Evolutionary conservation across 2,329 filamentous ascomycete genomes (phyloP).

Genomic region (Endoconidiophora laricicola): DNA sequence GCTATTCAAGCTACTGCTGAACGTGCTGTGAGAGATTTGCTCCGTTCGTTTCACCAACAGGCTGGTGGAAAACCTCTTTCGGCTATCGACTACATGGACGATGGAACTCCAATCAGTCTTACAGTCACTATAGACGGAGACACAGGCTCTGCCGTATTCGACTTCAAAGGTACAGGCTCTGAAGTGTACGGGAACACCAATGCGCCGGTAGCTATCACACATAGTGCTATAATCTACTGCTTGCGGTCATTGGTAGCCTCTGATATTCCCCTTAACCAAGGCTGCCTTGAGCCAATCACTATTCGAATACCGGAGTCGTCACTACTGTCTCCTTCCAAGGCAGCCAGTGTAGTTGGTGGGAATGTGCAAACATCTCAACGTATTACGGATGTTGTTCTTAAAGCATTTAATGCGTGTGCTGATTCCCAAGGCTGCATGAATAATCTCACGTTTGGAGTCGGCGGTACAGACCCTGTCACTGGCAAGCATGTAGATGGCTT

Average conservation of each 20-base stretch:
- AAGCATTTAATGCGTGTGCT: constrained; percentile 64
- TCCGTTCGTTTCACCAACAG: constrained; percentile 52
- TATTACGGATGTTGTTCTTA: constrained; percentile 32
- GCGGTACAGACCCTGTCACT: constrained; percentile 24
- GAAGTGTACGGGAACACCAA: constrained; percentile 73
- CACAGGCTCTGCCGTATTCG: constrained; percentile 63
- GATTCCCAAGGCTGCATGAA: constrained; percentile 70
- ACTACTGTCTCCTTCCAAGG: constrained; percentile 59
- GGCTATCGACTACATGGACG: constrained; percentile 69
- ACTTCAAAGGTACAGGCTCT: constrained; percentile 63
- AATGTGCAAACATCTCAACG: constrained; percentile 44
- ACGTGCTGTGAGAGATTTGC: constrained; percentile 51
- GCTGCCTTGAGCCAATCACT: constrained; percentile 58
- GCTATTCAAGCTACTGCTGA: constrained; percentile 70
- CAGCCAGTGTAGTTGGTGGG: constrained; percentile 66
- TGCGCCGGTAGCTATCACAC: constrained; percentile 66
- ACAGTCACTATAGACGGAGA: constrained; percentile 58
- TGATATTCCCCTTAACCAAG: constrained; percentile 73
- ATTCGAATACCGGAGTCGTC: constrained; percentile 57
- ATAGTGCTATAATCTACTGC: constrained; percentile 78
- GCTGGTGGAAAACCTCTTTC: constrained; percentile 56
- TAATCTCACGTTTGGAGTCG: constrained; percentile 71
- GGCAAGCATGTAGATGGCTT: constrained; percentile 24
- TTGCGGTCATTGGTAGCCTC: constrained; percentile 62
- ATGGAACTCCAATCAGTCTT: constrained; percentile 60